These are phyloP conservation scores for Ambrosia hybrid DNA, from an alignment of 140 eudicot genomes.

Conservation along the genomic window DNA sequence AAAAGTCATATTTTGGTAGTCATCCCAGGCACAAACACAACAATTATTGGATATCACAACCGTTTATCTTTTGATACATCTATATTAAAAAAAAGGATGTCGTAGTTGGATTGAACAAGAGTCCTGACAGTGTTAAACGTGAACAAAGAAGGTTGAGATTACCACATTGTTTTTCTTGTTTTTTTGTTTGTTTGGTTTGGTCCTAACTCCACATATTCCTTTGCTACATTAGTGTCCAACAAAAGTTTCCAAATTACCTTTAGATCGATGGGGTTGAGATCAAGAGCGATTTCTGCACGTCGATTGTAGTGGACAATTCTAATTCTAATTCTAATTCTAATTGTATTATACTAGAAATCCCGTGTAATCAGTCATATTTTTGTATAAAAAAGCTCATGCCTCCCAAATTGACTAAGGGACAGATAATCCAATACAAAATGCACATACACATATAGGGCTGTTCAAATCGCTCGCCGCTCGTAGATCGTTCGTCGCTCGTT, in stretches of 20 bases:
- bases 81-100: not conserved
- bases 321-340: too few species aligned
- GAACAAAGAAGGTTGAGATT: not conserved
- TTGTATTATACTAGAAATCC: too few species aligned
- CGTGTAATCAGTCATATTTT: too few species aligned
- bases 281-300: too few species aligned
- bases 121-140: not conserved
- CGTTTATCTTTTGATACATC: not conserved
- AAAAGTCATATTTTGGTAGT: constrained; percentile 24
- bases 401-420: too few species aligned
- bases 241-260: not conserved
- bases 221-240: not conserved
- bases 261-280: not conserved
- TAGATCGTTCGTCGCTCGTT: too few species aligned
- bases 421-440: too few species aligned
- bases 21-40: constrained; percentile 3
- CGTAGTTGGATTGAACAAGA: not conserved
- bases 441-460: too few species aligned
- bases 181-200: not conserved
- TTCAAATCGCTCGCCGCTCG: too few species aligned
- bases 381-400: too few species aligned
- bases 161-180: not conserved
- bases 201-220: not conserved
- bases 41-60: constrained; percentile 9
- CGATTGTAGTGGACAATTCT: too few species aligned